phyloP scores from a whole-genome alignment of 129 eudicot genomes.

The Flaveria trinervia region DNA sequence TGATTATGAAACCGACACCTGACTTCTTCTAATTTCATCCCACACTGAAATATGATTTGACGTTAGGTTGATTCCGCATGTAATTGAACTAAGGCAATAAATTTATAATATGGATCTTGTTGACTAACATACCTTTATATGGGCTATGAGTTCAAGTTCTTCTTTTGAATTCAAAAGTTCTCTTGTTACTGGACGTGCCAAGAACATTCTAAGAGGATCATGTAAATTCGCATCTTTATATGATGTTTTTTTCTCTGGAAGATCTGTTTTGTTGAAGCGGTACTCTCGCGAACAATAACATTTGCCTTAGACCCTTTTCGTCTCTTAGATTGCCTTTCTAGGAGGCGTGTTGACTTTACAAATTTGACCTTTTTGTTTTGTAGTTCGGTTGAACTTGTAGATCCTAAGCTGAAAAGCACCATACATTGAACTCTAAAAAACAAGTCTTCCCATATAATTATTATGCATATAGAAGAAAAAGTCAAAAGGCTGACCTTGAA shows the following conservation, averaged over 20 bases:
- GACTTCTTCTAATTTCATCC: constrained; percentile 60
- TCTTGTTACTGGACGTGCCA: constrained; percentile 64
- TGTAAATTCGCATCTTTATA: constrained; percentile 50
- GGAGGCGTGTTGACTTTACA: constrained; percentile 81
- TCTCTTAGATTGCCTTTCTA: constrained; percentile 69
- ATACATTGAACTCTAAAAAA: constrained; percentile 30
- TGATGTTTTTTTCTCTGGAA: constrained; percentile 34
- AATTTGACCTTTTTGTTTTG: constrained; percentile 45
- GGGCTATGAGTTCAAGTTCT: constrained; percentile 67
- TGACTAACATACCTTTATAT: constrained; percentile 63
- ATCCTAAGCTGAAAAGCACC: constrained; percentile 38
- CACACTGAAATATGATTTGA: constrained; percentile 44
- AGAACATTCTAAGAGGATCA: constrained; percentile 69
- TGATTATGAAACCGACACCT: constrained; percentile 54
- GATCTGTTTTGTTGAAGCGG: constrained; percentile 29
- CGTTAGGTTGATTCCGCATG: constrained; percentile 8
- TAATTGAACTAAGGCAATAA: neutral
- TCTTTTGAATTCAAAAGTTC: constrained; percentile 70
- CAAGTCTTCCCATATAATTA: neutral
- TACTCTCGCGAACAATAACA: constrained; percentile 45
- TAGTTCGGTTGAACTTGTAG: constrained; percentile 35
- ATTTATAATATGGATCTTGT: neutral
- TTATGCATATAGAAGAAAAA: constrained; percentile 11
- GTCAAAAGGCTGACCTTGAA: constrained; percentile 47
- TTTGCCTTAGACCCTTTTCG: constrained; percentile 58